Evolutionary conservation across 2,329 filamentous ascomycete species (phyloP).

Genomic region (Microsporum canis): DNA sequence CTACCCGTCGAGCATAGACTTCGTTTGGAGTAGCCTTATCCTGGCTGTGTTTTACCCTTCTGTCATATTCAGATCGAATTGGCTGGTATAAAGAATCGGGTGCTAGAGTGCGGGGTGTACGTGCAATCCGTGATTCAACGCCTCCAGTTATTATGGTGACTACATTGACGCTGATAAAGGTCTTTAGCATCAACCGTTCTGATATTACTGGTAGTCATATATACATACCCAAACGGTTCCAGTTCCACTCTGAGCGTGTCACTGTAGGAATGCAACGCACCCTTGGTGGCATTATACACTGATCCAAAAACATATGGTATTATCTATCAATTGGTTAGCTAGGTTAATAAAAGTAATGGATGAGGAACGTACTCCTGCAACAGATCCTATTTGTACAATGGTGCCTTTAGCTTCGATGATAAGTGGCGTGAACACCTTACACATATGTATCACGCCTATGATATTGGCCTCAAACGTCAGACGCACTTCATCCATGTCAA

Average conservation of each 20-base stretch:
- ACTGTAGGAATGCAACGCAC: conserved; percentile 47
- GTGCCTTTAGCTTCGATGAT: conserved; percentile 37
- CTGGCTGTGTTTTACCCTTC: conserved; percentile 44
- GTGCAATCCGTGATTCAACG: conserved; percentile 48
- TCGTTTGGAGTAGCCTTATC: conserved; percentile 42
- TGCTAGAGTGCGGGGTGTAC: conserved; percentile 39
- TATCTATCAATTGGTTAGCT: conserved; percentile 18
- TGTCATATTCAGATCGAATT: conserved; percentile 41
- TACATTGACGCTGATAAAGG: conserved; percentile 36
- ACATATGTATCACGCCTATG: conserved; percentile 47
- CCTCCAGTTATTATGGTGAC: conserved; percentile 49
- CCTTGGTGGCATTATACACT: conserved; percentile 49
- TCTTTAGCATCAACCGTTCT: no score
- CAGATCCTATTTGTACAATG: conserved; percentile 37
- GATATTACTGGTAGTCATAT: neutral
- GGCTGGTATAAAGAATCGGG: conserved; percentile 42
- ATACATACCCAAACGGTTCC: conserved; percentile 35
- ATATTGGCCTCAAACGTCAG: conserved; percentile 45
- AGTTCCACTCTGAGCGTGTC: conserved; percentile 49
- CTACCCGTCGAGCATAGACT: conserved; percentile 45
- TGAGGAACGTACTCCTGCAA: conserved; percentile 27
- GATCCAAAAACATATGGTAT: conserved; percentile 37
- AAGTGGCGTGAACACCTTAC: conserved; percentile 45
- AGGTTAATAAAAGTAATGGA: neutral
- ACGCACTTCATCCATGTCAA: conserved; percentile 39